A percentile compares a stretch with the other conserved stretches of the same genome.
Evolutionary conservation across 1,139 yeast species (phyloP).

Genomic region (Nakaseomyces sp.): DNA sequence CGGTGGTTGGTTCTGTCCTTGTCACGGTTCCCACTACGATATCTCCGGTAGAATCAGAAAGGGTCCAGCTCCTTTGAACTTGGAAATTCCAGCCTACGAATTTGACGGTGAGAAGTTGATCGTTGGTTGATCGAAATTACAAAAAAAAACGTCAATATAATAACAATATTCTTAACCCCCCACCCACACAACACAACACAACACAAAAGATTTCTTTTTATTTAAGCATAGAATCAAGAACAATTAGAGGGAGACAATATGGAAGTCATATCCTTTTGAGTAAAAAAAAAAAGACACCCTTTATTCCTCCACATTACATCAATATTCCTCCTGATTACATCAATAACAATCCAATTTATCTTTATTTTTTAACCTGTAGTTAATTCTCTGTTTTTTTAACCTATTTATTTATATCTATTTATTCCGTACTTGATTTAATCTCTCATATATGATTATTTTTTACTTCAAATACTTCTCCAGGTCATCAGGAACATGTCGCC

Average conservation of each 20-base stretch:
- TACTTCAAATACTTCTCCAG: slow-evolving; percentile 19
- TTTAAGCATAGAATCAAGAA: neutral
- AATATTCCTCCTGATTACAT: too few relatives aligned
- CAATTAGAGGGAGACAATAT: neutral
- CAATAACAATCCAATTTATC: neutral
- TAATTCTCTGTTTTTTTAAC: neutral
- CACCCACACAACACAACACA: too few relatives aligned
- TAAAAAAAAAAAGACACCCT: neutral
- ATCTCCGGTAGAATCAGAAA: slow-evolving; percentile 99
- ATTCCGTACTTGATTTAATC: slow-evolving; percentile 2
- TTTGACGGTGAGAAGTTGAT: slow-evolving; percentile 74
- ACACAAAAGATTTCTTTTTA: neutral
- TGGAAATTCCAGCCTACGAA: slow-evolving; percentile 90
- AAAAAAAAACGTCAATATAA: neutral
- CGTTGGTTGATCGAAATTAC: slow-evolving; percentile 67
- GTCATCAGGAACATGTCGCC: slow-evolving; percentile 41
- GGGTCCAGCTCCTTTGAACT: slow-evolving; percentile 99
- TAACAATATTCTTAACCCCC: too few relatives aligned
- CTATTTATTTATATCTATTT: slow-evolving; percentile 1
- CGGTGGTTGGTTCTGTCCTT: slow-evolving; percentile 99
- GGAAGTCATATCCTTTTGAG: too few relatives aligned
- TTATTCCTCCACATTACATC: too few relatives aligned
- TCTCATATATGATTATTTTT: neutral
- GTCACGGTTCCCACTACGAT: slow-evolving; percentile 99
- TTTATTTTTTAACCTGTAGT: slow-evolving; percentile 3